Evolutionary conservation across 2,329 filamentous ascomycete species (phyloP), one percentile per base, ranked within the genome.

Genomic region (Aureobasidium sp.): DNA sequence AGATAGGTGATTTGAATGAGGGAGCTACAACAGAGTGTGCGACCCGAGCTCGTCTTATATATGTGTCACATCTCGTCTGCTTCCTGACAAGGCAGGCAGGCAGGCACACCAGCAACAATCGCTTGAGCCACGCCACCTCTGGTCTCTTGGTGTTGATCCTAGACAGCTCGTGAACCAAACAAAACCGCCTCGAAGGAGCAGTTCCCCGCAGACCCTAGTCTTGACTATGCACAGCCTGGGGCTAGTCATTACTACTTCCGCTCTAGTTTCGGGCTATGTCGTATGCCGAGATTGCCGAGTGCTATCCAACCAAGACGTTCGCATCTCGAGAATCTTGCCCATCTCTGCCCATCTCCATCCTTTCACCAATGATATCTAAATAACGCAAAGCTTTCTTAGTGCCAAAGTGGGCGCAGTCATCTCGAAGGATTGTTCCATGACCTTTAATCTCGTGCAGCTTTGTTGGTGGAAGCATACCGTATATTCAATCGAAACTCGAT

Each of bases 81-180:
- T 47, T n/a, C 32, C 54, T 37, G 7, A 34, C 47, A 48, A 48
- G 45, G 45, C 45, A 49, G 54, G 42, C 45, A 49, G 54, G 42
- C 54, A 58, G 30, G 54, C 54, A 58, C 41, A 58, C 54, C 54
- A 58, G 54, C 54, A 58, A 58, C 54, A 58, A 58, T 58, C 54
- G 44, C 11, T 36, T 45, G 39, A 45, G 16, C 39, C 54, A 58
- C 54, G 54, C 54, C 54, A 58, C 54, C 32, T 36, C 37, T 27
- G 11, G 21, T 27, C n/a, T 42, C 39, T 44, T 55, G 32, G 50
- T 37, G 50, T 42, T 54, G 37, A 55, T 55, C 37, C 2, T 42
- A 32, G n/a, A 55, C 52, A 55, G 34, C 52, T 37, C 16, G 37
- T 49, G 55, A 59, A 59, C 55, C 55, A 59, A 49, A 49, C 44